Percentiles rank a stretch among this genome's conserved stretches.
Evolutionary conservation across 129 eudicot genomes (phyloP).

Genomic region (Scalesia atractyloides): DNA sequence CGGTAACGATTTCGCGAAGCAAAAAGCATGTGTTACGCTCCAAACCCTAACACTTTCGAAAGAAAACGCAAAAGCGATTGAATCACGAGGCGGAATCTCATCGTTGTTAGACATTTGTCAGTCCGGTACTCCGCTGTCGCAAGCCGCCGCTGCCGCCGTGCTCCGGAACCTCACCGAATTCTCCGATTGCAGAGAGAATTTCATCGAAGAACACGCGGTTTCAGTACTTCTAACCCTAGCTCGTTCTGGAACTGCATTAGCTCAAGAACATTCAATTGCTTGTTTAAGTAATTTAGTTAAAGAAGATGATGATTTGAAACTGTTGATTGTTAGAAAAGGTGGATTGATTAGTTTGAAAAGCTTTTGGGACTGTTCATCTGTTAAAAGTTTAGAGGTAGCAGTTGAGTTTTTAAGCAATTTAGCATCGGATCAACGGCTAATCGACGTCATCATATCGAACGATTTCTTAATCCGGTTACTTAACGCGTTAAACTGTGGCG

Average conservation of each 20-base stretch:
- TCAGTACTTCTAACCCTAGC: slow-evolving; percentile 42
- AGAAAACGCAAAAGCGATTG: slow-evolving; percentile 69
- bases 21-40: slow-evolving; percentile 63
- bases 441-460: slow-evolving; percentile 39
- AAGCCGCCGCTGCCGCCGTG: slow-evolving; percentile 65
- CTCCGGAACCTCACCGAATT: slow-evolving; percentile 51
- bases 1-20: slow-evolving; percentile 59
- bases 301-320: slow-evolving; percentile 49
- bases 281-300: slow-evolving; percentile 56
- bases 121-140: slow-evolving; percentile 63
- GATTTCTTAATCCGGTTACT: slow-evolving; percentile 47
- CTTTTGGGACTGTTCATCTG: slow-evolving; percentile 57
- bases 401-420: slow-evolving; percentile 49
- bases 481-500: slow-evolving; percentile 46
- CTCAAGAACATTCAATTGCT: slow-evolving; percentile 69
- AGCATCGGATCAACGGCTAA: slow-evolving; percentile 52
- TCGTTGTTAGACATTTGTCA: slow-evolving; percentile 59
- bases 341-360: slow-evolving; percentile 49
- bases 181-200: slow-evolving; percentile 40
- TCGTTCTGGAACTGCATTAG: slow-evolving; percentile 54
- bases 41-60: slow-evolving; percentile 44
- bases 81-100: slow-evolving; percentile 64
- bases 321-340: slow-evolving; percentile 59
- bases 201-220: slow-evolving; percentile 58
- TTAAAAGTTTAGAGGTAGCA: slow-evolving; percentile 46